Percentiles rank a stretch among this genome's conserved stretches.
These are phyloP conservation scores for Saitozyma podzolica DNA, from an alignment of 768 basidiomycete genomes.

Conservation along the genomic window DNA sequence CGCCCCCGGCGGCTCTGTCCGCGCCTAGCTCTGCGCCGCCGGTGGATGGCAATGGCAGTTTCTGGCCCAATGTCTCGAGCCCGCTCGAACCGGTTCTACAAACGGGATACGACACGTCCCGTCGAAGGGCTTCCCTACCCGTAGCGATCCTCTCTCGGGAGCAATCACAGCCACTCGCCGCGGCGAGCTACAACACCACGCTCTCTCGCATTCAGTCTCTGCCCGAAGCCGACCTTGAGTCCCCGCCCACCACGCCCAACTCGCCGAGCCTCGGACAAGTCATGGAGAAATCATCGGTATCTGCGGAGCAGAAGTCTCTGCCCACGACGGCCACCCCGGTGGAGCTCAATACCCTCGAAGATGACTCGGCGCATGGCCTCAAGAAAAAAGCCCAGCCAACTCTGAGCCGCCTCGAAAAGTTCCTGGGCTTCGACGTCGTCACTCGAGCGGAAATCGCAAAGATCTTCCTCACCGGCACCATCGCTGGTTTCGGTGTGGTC, in stretches of 20 bases:
- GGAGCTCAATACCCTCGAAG: too few species aligned
- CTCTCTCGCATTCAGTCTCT: slow-evolving; percentile 39
- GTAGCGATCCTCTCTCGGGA: not conserved
- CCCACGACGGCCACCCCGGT: too few species aligned
- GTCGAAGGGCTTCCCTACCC: slow-evolving; percentile 33
- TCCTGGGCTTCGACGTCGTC: slow-evolving; percentile 49
- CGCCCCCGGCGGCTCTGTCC: slow-evolving; percentile 2
- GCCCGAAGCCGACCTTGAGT: slow-evolving; percentile 24
- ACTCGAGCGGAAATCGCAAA: slow-evolving; percentile 46
- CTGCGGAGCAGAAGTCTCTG: too few species aligned
- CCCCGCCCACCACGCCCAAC: too few species aligned
- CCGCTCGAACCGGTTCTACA: slow-evolving; percentile 8
- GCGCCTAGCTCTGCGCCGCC: slow-evolving; percentile 10
- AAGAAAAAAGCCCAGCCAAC: not conserved
- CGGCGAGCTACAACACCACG: slow-evolving; percentile 2
- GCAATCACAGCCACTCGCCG: not conserved
- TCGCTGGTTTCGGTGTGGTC: slow-evolving; percentile 51
- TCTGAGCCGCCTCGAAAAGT: slow-evolving; percentile 20
- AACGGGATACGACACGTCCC: not conserved
- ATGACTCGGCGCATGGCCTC: too few species aligned
- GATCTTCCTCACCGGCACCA: slow-evolving; percentile 47
- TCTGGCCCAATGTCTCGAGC: not conserved
- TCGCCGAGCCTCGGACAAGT: too few species aligned
- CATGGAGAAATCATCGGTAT: too few species aligned
- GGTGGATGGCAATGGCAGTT: not conserved